phyloP scores from a whole-genome alignment of 441 rosid species.

The Viola pubescens region DNA sequence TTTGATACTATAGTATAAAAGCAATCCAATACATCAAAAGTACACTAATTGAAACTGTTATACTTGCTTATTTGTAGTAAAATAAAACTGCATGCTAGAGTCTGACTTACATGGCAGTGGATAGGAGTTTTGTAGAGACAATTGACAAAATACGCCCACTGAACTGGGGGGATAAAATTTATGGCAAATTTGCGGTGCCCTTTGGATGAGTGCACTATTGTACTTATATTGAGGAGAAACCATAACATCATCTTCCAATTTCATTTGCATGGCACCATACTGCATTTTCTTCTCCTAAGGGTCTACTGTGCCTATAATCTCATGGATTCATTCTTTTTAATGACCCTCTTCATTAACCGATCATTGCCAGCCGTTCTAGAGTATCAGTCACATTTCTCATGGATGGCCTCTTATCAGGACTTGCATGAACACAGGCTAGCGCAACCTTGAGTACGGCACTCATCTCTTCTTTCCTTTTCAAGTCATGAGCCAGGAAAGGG shows the following conservation, averaged over 20 bases:
- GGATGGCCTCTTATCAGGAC: conserved; percentile 70
- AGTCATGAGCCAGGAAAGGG: conserved; percentile 53
- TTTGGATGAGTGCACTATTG: neutral
- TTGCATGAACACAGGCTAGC: conserved; percentile 59
- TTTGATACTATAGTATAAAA: too few relatives aligned
- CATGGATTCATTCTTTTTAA: neutral
- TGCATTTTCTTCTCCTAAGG: too few relatives aligned
- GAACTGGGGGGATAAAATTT: too few relatives aligned
- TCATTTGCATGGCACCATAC: too few relatives aligned
- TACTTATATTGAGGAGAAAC: neutral
- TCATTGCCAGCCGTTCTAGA: conserved; percentile 37
- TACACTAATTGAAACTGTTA: neutral
- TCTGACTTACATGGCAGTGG: neutral
- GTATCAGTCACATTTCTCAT: conserved; percentile 62
- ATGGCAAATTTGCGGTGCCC: neutral
- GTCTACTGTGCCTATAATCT: too few relatives aligned
- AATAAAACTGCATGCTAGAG: neutral
- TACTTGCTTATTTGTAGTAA: neutral
- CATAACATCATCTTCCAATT: too few relatives aligned
- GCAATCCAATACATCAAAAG: too few relatives aligned
- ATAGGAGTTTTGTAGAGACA: neutral
- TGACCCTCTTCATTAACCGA: neutral
- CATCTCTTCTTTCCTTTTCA: conserved; percentile 58
- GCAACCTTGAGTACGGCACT: conserved; percentile 61
- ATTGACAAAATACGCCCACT: neutral